Conservation (phyloP, 2,329 filamentous ascomycete species). For the Rachicladosporium sp. region DNA sequence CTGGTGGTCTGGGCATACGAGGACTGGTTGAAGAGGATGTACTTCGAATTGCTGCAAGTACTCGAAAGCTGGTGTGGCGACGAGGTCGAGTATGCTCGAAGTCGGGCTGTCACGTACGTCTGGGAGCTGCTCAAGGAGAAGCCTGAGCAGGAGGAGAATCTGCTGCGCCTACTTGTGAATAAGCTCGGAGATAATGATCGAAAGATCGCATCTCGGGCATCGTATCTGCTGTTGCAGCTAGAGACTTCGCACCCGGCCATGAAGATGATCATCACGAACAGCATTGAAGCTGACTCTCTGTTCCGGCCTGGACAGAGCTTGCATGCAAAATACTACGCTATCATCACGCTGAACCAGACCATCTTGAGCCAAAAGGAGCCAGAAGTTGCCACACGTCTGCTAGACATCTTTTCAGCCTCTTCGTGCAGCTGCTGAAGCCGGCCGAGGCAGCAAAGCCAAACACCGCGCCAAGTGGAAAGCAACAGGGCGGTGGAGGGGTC, state of each 20-base stretch:
- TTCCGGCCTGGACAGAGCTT: conserved; percentile 77
- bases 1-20: conserved; percentile 84
- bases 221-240: conserved; percentile 84
- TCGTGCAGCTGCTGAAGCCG: conserved; percentile 67
- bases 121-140: conserved; percentile 88
- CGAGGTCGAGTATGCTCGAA: conserved; percentile 86
- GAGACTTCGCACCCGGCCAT: conserved; percentile 82
- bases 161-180: conserved; percentile 83
- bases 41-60: conserved; percentile 85
- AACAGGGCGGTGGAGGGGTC: conserved; percentile 42
- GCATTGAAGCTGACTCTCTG: conserved; percentile 76
- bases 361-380: conserved; percentile 79
- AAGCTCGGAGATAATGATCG: conserved; percentile 92
- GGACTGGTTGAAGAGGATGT: conserved; percentile 87
- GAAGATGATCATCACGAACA: conserved; percentile 76
- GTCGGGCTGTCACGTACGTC: conserved; percentile 77
- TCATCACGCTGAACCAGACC: conserved; percentile 95
- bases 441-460: conserved; percentile 20
- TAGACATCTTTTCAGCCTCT: conserved; percentile 90
- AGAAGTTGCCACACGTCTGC: conserved; percentile 62
- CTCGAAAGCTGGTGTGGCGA: conserved; percentile 89
- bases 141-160: conserved; percentile 91
- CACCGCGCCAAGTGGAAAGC: conserved; percentile 8
- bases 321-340: conserved; percentile 86
- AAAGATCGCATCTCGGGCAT: conserved; percentile 88